Base-by-base conservation (phyloP, 306 rosid species). In the Notholithocarpus densiflorus region DNA sequence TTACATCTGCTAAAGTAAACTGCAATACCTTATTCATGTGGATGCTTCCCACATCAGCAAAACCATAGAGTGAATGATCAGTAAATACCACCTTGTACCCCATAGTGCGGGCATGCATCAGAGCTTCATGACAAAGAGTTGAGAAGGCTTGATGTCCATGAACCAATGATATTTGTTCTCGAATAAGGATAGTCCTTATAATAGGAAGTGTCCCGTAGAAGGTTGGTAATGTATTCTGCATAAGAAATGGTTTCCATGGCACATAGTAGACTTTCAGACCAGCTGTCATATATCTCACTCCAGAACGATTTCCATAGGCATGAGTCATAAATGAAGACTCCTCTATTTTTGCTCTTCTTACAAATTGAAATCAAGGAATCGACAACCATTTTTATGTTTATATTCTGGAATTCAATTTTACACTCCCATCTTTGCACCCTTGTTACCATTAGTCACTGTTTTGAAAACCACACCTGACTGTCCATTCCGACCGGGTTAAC, bases 81-180 rank as follows among this genome's bases (percentile, higher is more conserved):
- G 97, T 94, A 84, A 94, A 94, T 29, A 92, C 90, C 55, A 87
- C 97, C 87, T 89, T 92, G 85, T 89, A 94, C 21, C 95, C 97
- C 98, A 94, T 91, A 62, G 97, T 92, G 64, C 97, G 87, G 45
- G 92, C 87, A 52, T 92, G 97, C 97, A 94, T 89, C 59, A 92
- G 87, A 64, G 97, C 89, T 88, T 91, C 97, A 53, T 94, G 98
- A 80, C 94, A 94, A 65, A 94, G 91, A 31, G 98, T 94, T 15
- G 97, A 92, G 85, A 94, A 94, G 45, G 98, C 97, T 85, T 92
- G 98, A 85, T 92, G 98, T 21, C 97, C 97, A 75, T 94, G 98
- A 56, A 92, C 92, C 77, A 94, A 79, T 0, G 93, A 86, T 76
- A 94, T 91, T 61, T 81, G 88, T 83, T 94, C 97, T 72, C 98